Evolutionary conservation across 1,139 yeast genomes (phyloP), one percentile per base, ranked within the genome.

Genomic region (Suhomyces guaymorum): DNA sequence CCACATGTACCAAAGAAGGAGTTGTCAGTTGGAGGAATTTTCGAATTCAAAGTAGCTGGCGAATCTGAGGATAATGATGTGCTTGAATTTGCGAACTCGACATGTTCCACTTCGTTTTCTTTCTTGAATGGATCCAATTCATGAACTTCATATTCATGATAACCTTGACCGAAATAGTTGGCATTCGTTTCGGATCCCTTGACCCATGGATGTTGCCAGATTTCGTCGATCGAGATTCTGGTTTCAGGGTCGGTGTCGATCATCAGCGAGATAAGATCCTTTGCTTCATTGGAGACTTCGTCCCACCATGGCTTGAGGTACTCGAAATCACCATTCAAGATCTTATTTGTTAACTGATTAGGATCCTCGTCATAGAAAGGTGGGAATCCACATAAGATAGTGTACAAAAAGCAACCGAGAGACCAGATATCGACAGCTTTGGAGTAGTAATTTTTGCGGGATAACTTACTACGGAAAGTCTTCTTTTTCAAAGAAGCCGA

Each of bases 271-370:
- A 83, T 77, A 37, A 84, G 58, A 34, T 55, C 53, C 57, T 88
- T 88, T 6, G 96, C 97, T 14, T 83, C 87, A 25, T 52, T 57
- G 41, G 87, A 76, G 26, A 90, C 84, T 50, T 90, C 96, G 59
- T 90, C 97, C 97, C 97, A 90, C 97, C 97, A 90, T 0, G 97
- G 97, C 38, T 79, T 69, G 39, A 90, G 66, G 57, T 89, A 90
- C 11, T 85, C 82, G 56, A 74, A 90, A 49, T 87, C 85, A 17
- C 97, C 97, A 35, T 71, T 71, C 9, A 94, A 80, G 27, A 90
- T 95, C 57, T 89, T 89, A 48, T 75, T 78, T 1, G 96, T 86
- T 44, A 90, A 64, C n/a, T 75, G 74, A 46, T 84, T 87, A 43
- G 86, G 82, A 50, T 82, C 78, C 48, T 89, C 96, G 57, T 90